These are phyloP conservation scores for Candida sphagnicola DNA, from an alignment of 805 yeast species.

Conservation along the genomic window DNA sequence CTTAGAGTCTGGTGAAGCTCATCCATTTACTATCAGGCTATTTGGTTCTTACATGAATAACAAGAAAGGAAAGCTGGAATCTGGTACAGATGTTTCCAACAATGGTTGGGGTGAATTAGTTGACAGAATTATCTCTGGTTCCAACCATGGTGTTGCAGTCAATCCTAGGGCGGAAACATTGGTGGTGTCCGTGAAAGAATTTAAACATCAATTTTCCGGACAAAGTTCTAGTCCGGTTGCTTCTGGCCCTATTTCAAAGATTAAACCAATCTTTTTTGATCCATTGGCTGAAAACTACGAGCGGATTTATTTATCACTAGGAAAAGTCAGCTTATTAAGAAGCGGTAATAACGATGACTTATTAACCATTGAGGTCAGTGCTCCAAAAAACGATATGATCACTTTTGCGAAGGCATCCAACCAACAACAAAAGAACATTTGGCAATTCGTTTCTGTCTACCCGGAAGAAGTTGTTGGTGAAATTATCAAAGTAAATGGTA, in stretches of 20 bases:
- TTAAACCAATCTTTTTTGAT: slow-evolving; percentile 62
- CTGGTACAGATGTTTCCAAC: slow-evolving; percentile 14
- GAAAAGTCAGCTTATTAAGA: slow-evolving; percentile 39
- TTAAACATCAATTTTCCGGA: slow-evolving; percentile 43
- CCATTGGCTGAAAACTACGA: slow-evolving; percentile 59
- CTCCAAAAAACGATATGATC: slow-evolving; percentile 47
- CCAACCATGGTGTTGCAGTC: slow-evolving; percentile 71
- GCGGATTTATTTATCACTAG: slow-evolving; percentile 55
- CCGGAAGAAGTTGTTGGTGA: slow-evolving; percentile 75
- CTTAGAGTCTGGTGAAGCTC: slow-evolving; percentile 57
- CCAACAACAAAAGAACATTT: slow-evolving; percentile 44
- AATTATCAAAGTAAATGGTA: slow-evolving; percentile 58
- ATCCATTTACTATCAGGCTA: slow-evolving; percentile 66
- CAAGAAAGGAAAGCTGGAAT: slow-evolving; percentile 21
- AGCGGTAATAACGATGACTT: slow-evolving; percentile 32
- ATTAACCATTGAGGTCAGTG: slow-evolving; percentile 50
- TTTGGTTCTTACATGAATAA: slow-evolving; percentile 63
- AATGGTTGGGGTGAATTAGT: slow-evolving; percentile 89
- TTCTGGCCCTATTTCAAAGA: slow-evolving; percentile 53
- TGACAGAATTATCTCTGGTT: slow-evolving; percentile 72
- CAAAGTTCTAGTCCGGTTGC: slow-evolving; percentile 7
- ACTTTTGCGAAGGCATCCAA: slow-evolving; percentile 67
- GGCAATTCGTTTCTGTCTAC: slow-evolving; percentile 73
- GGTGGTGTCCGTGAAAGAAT: slow-evolving; percentile 69
- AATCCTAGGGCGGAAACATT: slow-evolving; percentile 77